Percentiles rank a stretch among this genome's conserved stretches.
Evolutionary conservation across 192 early-diverging fungal genomes (phyloP).

Genomic region (Backusella westeae): DNA sequence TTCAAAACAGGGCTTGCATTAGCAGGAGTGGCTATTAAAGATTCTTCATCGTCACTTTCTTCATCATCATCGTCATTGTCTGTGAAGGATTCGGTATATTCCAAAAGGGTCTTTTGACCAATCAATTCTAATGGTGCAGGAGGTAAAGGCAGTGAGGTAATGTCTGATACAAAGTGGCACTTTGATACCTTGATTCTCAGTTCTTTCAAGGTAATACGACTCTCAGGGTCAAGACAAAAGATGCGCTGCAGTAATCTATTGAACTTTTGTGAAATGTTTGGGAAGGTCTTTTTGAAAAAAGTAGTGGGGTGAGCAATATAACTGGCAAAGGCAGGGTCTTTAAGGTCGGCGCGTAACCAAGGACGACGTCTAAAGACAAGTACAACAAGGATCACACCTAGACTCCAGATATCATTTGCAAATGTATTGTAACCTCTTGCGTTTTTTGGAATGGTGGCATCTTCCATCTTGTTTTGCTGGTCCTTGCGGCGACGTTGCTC

Average conservation of each 20-base stretch:
- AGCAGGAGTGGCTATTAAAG: neutral
- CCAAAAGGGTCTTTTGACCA: neutral
- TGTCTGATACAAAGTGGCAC: conserved; percentile 2
- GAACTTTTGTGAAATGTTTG: conserved; percentile 52
- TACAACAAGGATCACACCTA: conserved; percentile 91
- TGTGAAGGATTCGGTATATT: neutral
- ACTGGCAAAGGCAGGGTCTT: conserved; percentile 56
- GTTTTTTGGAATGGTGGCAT: neutral
- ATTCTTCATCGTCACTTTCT: neutral
- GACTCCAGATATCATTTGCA: conserved; percentile 85
- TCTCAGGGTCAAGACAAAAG: conserved; percentile 45
- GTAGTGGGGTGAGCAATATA: conserved; percentile 48
- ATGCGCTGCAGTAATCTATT: conserved; percentile 47
- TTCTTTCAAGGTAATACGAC: conserved; percentile 41
- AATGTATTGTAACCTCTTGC: conserved; percentile 51
- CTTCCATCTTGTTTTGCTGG: neutral
- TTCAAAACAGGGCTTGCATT: conserved; percentile 15
- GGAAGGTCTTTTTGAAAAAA: conserved; percentile 61
- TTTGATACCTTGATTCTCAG: conserved; percentile 20
- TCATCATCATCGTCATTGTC: neutral
- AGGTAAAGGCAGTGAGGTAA: neutral
- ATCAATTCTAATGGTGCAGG: neutral
- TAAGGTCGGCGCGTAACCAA: conserved; percentile 65
- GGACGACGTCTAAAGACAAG: conserved; percentile 77
- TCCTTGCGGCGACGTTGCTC: conserved; percentile 23